Base-by-base conservation (phyloP, 2,329 filamentous ascomycete genomes). In the Dactylellina sp. region DNA sequence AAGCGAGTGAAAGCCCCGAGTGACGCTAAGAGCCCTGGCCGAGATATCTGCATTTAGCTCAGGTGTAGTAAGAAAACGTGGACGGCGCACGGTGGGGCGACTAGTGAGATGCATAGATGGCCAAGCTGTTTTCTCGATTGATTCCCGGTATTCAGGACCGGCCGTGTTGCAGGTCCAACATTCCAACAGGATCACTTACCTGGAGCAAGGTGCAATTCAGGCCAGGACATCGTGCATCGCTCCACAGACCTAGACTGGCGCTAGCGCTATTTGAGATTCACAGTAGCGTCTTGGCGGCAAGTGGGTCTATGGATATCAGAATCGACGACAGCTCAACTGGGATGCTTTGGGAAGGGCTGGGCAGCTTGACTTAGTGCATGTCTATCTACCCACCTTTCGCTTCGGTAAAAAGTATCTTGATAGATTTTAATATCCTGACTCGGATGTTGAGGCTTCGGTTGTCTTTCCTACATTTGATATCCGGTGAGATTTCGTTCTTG, bases 91-190 rank as follows among this genome's bases (percentile, higher is more conserved):
- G 6, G 37, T 42, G 22, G 37, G 28, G 44, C 28, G 7, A 50
- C 5, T n/a, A n/a, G n/a, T 7, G 25, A 37, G 24, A 14, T 25
- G 20, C 14, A 22, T n/a, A 49, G 14, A 2, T 14, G 16, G 20
- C 18, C 11, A 59, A 32, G 44, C 37, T 52, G 46, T n/a, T 47
- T 39, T 40, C 25, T 18, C 25, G 24, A 53, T 37, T 24, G 50
- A 57, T 59, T 68, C 61, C 66, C 66, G 44, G 52, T 20, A 71
- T 28, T 63, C 16, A 44, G 66, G 66, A 63, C 52, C 59, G 50
- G 66, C 66, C 66, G 66, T 64, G 42, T 70, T 71, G 52, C 42
- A 59, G 18, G 14, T 44, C 56, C 50, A 71, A 62, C 50, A 57
- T 71, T 46, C 52, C 44, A 64, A 59, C 50, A 59, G 44, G 50